Conservation (phyloP, 768 basidiomycete species). For the Boletus tylopilopsis region DNA sequence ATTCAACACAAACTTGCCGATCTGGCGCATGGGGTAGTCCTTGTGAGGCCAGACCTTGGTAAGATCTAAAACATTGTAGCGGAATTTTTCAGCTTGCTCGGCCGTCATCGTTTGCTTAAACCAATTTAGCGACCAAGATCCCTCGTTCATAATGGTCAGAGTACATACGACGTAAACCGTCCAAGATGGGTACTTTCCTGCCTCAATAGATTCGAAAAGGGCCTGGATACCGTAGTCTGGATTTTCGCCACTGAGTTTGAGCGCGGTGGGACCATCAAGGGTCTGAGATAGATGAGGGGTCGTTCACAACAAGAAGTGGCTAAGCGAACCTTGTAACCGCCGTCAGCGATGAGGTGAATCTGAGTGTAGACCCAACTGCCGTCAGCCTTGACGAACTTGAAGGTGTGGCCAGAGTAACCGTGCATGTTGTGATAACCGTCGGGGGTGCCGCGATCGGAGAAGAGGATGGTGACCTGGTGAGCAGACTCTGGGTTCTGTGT, state of each 20-base stretch:
- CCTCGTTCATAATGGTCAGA: too few relatives aligned
- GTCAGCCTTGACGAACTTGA: constrained; percentile 81
- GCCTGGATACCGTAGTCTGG: constrained; percentile 81
- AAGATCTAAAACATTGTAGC: constrained; percentile 86
- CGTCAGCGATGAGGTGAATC: constrained; percentile 73
- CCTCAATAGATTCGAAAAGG: constrained; percentile 80
- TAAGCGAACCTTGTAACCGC: constrained; percentile 77
- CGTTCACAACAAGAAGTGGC: too few relatives aligned
- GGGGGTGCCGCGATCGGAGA: constrained; percentile 95
- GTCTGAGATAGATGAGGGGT: constrained; percentile 43
- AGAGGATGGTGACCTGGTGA: constrained; percentile 84
- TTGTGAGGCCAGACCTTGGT: constrained; percentile 91
- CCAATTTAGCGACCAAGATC: constrained; percentile 5
- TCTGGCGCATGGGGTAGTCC: constrained; percentile 81
- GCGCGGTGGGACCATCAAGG: constrained; percentile 64
- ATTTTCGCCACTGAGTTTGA: constrained; percentile 64
- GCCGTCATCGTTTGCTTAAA: constrained; percentile 87
- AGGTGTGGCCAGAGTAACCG: constrained; percentile 93
- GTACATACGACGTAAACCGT: constrained; percentile 75
- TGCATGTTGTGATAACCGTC: constrained; percentile 85
- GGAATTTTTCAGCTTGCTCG: constrained; percentile 85
- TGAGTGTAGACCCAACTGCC: constrained; percentile 86
- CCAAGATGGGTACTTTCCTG: constrained; percentile 80
- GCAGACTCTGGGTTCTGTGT: constrained; percentile 86
- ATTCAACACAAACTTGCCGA: constrained; percentile 85